phyloP scores from a whole-genome alignment of 192 early-diverging fungal genomes.

The Backusella psychrophila region DNA sequence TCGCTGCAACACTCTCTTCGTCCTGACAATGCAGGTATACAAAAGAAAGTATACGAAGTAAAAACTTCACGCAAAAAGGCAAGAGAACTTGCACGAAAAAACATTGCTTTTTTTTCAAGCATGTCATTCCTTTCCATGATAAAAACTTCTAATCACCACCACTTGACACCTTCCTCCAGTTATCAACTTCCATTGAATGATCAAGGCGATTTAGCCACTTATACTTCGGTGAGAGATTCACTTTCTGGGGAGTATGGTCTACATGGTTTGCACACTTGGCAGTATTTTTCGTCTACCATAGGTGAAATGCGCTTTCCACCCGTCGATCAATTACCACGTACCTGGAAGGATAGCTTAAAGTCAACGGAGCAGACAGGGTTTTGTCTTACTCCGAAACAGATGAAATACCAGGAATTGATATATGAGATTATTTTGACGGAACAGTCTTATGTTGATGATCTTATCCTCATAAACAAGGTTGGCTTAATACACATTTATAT shows the following conservation, averaged over 20 bases:
- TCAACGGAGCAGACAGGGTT: background rate
- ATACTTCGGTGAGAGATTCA: background rate
- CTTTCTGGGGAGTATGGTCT: background rate
- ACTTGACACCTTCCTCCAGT: slow-evolving; percentile 5
- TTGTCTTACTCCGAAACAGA: background rate
- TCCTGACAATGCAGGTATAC: background rate
- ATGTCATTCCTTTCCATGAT: slow-evolving; percentile 7
- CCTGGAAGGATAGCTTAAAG: slow-evolving; percentile 9
- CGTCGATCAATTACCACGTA: slow-evolving; percentile 1
- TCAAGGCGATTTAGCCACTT: background rate
- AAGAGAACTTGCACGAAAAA: slow-evolving; percentile 9
- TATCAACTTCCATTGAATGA: background rate
- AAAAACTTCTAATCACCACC: slow-evolving; percentile 5
- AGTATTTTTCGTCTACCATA: background rate
- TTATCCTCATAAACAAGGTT: slow-evolving; percentile 5
- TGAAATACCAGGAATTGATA: slow-evolving; percentile 7
- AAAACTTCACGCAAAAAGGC: slow-evolving; percentile 12
- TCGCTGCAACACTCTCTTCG: background rate
- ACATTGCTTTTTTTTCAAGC: slow-evolving; percentile 10
- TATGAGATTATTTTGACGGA: slow-evolving; percentile 11
- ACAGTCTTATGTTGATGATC: slow-evolving; percentile 11
- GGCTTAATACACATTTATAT: background rate
- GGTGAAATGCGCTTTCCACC: background rate
- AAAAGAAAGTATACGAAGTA: slow-evolving; percentile 6
- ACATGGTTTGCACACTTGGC: slow-evolving; percentile 1